phyloP scores from a whole-genome alignment of 140 eudicot genomes.

The Ambrosia hybrid region DNA sequence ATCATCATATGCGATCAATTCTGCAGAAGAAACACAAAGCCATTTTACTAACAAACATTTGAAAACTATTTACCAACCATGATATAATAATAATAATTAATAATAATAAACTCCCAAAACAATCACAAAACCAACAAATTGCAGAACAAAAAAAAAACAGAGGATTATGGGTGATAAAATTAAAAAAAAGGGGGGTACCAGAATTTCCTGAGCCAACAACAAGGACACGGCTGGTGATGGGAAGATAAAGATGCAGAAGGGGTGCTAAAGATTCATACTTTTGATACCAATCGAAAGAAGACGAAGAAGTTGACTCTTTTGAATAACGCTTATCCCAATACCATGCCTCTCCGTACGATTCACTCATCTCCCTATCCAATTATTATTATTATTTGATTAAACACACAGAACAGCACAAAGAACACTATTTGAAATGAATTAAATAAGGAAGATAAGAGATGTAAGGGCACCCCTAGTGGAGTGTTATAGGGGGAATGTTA shows the following conservation, averaged over 20 bases:
- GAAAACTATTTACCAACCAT: not conserved
- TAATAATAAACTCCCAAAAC: not conserved
- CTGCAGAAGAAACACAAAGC: not conserved
- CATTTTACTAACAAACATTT: too few species aligned
- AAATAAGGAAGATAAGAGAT: too few species aligned
- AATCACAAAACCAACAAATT: not conserved
- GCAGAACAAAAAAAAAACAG: not conserved
- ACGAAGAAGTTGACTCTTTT: conserved; percentile 42
- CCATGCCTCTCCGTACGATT: conserved; percentile 88
- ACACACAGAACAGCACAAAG: too few species aligned
- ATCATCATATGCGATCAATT: too few species aligned
- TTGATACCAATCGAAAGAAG: conserved; percentile 87
- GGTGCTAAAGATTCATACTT: conserved; percentile 75
- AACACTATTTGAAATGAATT: too few species aligned
- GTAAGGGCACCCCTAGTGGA: too few species aligned
- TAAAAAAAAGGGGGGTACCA: conserved; percentile 31
- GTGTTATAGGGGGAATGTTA: too few species aligned
- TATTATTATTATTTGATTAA: too few species aligned
- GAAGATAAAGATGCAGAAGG: conserved; percentile 61
- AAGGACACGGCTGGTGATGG: conserved; percentile 47
- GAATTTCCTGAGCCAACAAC: conserved; percentile 94
- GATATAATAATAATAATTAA: not conserved
- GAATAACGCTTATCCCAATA: conserved; percentile 89
- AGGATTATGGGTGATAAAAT: not conserved
- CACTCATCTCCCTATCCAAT: conserved; percentile 27